Evolutionary conservation across 495 filamentous ascomycete genomes (phyloP), one percentile per base, ranked within the genome.

Genomic region (Pseudoneurospora amorphoporcata): DNA sequence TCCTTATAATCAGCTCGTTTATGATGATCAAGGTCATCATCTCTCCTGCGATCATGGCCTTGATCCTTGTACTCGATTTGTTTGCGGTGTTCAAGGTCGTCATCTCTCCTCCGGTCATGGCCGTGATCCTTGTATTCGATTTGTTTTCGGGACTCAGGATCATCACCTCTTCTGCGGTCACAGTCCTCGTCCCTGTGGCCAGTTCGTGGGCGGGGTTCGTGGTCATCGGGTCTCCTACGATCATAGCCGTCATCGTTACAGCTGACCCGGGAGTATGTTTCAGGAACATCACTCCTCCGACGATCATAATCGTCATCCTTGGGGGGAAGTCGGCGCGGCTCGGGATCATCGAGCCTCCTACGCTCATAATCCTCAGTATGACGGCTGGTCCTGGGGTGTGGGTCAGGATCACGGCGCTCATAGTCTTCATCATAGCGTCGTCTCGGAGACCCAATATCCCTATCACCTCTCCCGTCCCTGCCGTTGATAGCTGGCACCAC

Each of bases 151-250:
- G 42, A 39, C 29, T 73, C 69, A 37, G 73, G 75, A 12, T 77
- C 75, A 39, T 69, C 29, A 23, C 72, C 71, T 4, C 77, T 72
- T 29, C 39, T 58, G 40, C 73, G 69, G 19, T 75, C 69, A 47
- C 75, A 71, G 32, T 82, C 79, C 61, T 76, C 76, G 23, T 76
- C 41, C 17, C 69, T 65, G 53, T 76, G 53, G 12, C 29, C 53
- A 37, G 14, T 65, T 37, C 53, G 53, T 65, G 53, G 53, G 29
- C 29, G 53, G 29, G 53, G 8, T 65, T 35, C 53, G 53, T 65
- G 72, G 6, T 81, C 75, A 32, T 69, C 32, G 39, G 73, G 37
- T 38, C 76, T 75, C 16, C 76, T 75, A 7, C 70, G 72, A 9
- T 79, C 78, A 12, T 75, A 73, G 12, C 70, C 61, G 37, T 76